Percentiles rank a stretch among this genome's conserved stretches.
Evolutionary conservation across 495 filamentous ascomycete species (phyloP).

Genomic region (Lasiosphaeriaceae sp.): DNA sequence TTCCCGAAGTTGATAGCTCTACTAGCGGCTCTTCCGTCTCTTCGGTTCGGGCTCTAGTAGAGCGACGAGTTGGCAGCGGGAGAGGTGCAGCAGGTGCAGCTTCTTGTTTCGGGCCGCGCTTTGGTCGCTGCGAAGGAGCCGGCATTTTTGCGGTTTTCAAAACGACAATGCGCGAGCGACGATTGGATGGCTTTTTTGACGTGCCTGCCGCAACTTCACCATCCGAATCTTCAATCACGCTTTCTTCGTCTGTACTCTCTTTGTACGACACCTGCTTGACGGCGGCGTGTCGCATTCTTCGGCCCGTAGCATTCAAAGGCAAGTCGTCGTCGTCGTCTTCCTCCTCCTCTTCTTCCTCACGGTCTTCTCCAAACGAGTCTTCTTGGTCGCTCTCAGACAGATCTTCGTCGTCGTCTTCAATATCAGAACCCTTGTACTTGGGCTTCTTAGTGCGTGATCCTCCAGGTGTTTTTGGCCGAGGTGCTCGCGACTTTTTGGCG

Average conservation of each 20-base stretch:
- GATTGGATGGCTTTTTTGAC: constrained; percentile 20
- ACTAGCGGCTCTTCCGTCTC: constrained; percentile 41
- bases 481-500: constrained; percentile 35
- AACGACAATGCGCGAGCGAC: constrained; percentile 26
- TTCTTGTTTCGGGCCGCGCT: constrained; percentile 20
- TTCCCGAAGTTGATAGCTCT: constrained; percentile 70
- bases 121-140: constrained; percentile 9
- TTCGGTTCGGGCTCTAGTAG: constrained; percentile 43
- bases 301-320: constrained; percentile 63
- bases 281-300: constrained; percentile 62
- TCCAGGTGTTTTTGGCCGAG: constrained; percentile 26
- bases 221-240: constrained; percentile 28
- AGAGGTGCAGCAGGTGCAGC: constrained; percentile 9
- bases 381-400: constrained; percentile 53
- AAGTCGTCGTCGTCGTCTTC: constrained; percentile 60
- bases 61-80: constrained; percentile 34
- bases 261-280: constrained; percentile 43
- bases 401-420: constrained; percentile 65
- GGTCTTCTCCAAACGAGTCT: constrained; percentile 47
- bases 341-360: constrained; percentile 53
- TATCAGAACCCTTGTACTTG: constrained; percentile 59
- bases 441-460: constrained; percentile 44
- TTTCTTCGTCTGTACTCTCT: constrained; percentile 42
- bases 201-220: constrained; percentile 7
- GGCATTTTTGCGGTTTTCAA: constrained; percentile 20